phyloP scores from a whole-genome alignment of 805 yeast species.

The Candida stauntonica region DNA sequence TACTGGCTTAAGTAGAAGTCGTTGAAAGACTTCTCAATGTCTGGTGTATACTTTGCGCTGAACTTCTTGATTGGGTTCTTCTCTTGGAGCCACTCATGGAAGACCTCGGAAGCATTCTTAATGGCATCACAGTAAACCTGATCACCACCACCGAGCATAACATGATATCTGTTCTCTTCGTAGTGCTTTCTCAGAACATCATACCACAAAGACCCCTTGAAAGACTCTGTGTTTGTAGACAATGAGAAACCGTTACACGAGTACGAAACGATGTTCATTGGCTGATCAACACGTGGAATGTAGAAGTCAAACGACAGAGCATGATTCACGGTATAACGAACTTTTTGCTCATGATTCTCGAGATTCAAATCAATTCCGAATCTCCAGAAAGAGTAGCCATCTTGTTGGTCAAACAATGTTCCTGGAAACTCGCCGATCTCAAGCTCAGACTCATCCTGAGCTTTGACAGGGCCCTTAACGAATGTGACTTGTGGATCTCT shows the following conservation, averaged over 20 bases:
- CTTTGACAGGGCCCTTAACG: conserved; percentile 28
- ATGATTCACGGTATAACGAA: conserved; percentile 57
- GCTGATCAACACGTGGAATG: conserved; percentile 56
- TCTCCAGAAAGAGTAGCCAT: conserved; percentile 59
- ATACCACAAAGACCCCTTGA: conserved; percentile 77
- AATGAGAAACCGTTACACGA: conserved; percentile 92
- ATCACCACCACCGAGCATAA: conserved; percentile 97
- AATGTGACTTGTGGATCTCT: conserved; percentile 31
- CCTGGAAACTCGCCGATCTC: conserved; percentile 44
- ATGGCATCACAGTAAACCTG: conserved; percentile 88
- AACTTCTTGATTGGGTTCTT: conserved; percentile 44
- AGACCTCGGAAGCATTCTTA: conserved; percentile 48
- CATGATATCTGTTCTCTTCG: conserved; percentile 64
- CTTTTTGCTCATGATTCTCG: conserved; percentile 49
- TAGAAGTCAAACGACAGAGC: conserved; percentile 54
- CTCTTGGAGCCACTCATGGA: conserved; percentile 60
- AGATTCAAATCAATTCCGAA: conserved; percentile 52
- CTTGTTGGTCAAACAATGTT: conserved; percentile 38
- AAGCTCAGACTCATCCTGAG: conserved; percentile 10
- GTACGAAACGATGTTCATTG: conserved; percentile 79
- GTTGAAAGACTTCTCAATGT: conserved; percentile 51
- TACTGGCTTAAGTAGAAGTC: conserved; percentile 71
- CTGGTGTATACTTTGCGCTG: conserved; percentile 40
- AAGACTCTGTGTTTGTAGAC: conserved; percentile 58
- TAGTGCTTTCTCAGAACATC: conserved; percentile 74